Percentiles rank a stretch among this genome's conserved stretches.
phyloP scores from a whole-genome alignment of 139 green algal species.

The Chara braunii region DNA sequence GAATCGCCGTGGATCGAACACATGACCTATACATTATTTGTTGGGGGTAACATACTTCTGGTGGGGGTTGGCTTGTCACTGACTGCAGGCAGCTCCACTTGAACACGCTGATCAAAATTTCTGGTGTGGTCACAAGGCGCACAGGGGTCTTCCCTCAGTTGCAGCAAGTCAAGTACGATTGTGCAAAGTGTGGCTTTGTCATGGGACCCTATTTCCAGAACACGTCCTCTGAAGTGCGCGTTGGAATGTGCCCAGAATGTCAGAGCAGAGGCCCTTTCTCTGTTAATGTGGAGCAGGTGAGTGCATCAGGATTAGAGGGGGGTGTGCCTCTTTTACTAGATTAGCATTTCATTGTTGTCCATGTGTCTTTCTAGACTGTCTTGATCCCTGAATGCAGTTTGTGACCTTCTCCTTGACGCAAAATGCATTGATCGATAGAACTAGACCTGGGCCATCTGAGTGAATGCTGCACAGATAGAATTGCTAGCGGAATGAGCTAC shows the following conservation, averaged over 20 bases:
- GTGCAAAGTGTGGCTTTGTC: constrained; percentile 70
- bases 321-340: not conserved
- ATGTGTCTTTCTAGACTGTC: too few relatives aligned
- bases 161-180: constrained; percentile 79
- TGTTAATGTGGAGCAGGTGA: constrained; percentile 53
- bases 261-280: constrained; percentile 81
- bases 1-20: too few relatives aligned
- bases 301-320: not conserved
- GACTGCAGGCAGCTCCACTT: constrained; percentile 65
- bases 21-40: too few relatives aligned
- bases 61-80: too few relatives aligned
- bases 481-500: too few relatives aligned
- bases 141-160: constrained; percentile 97
- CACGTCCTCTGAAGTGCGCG: constrained; percentile 60
- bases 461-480: too few relatives aligned
- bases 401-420: too few relatives aligned
- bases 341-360: too few relatives aligned
- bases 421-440: too few relatives aligned
- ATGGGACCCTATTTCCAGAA: constrained; percentile 82
- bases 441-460: too few relatives aligned
- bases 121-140: constrained; percentile 87
- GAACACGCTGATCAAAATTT: constrained; percentile 72
- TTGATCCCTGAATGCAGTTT: too few relatives aligned
- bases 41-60: too few relatives aligned
- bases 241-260: constrained; percentile 74